These are phyloP conservation scores for Mycena floridula DNA, from an alignment of 768 basidiomycete species.

Conservation along the genomic window DNA sequence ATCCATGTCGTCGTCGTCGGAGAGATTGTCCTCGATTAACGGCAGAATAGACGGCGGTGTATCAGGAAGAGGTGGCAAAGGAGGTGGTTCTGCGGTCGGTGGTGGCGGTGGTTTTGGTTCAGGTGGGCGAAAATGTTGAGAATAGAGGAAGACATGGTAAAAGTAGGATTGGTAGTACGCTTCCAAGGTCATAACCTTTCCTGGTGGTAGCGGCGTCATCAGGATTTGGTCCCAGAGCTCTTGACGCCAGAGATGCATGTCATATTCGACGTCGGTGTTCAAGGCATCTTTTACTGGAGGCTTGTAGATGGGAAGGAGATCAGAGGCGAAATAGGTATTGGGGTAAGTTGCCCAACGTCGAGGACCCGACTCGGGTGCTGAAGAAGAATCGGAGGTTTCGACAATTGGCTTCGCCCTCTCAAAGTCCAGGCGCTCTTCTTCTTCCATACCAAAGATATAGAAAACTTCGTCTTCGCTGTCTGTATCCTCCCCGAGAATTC, in stretches of 20 bases:
- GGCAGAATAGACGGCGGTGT: constrained; percentile 27
- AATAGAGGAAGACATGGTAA: constrained; percentile 1
- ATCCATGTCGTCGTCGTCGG: constrained; percentile 18
- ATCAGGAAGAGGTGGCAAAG: constrained; percentile 25
- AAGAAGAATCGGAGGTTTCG: not conserved
- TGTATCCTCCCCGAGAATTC: constrained; percentile 38
- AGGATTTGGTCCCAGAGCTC: not conserved
- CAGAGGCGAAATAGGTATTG: constrained; percentile 49
- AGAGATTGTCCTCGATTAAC: too few relatives aligned
- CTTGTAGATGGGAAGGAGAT: constrained; percentile 47
- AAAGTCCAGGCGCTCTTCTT: constrained; percentile 6
- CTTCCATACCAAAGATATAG: constrained; percentile 28
- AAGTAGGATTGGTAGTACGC: not conserved
- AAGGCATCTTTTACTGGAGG: not conserved
- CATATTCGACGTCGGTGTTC: constrained; percentile 19
- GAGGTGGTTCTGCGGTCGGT: constrained; percentile 3
- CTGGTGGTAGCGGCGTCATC: not conserved
- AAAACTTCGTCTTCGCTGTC: constrained; percentile 20
- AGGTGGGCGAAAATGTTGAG: constrained; percentile 14
- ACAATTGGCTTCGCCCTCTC: not conserved
- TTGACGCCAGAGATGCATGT: constrained; percentile 16
- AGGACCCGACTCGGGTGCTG: constrained; percentile 2
- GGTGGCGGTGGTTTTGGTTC: constrained; percentile 26
- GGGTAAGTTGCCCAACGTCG: constrained; percentile 64
- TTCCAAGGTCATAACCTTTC: not conserved